phyloP scores from a whole-genome alignment of 345 rosid genomes.

The Alliaria petiolata region DNA sequence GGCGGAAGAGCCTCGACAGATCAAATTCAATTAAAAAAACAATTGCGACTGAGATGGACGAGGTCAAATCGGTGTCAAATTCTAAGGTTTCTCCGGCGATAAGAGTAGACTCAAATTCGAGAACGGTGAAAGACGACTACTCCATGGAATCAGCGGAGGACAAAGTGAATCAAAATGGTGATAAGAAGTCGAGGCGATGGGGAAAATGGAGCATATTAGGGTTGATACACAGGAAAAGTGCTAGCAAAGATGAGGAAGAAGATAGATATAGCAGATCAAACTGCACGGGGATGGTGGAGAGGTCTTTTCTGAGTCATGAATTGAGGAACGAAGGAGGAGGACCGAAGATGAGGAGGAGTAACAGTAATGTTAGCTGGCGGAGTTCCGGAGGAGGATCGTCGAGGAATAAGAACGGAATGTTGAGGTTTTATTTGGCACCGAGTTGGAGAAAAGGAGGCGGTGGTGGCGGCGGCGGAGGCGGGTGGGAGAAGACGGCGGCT shows the following conservation, averaged over 20 bases:
- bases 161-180: conserved; percentile 43
- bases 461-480: conserved; percentile 30
- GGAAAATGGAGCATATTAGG: conserved; percentile 87
- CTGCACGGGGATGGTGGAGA: conserved; percentile 68
- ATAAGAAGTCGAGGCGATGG: conserved; percentile 80
- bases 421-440: conserved; percentile 84
- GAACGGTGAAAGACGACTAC: conserved; percentile 62
- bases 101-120: conserved; percentile 52
- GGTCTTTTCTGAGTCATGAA: conserved; percentile 85
- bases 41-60: conserved; percentile 73
- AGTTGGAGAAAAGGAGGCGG: conserved; percentile 48
- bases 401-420: conserved; percentile 70
- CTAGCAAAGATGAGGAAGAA: conserved; percentile 53
- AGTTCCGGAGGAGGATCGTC: conserved; percentile 53
- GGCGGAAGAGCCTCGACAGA: conserved; percentile 88
- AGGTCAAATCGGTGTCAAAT: conserved; percentile 59
- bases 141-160: conserved; percentile 34
- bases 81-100: conserved; percentile 64
- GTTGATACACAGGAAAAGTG: conserved; percentile 60
- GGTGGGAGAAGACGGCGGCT: conserved; percentile 54
- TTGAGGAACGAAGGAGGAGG: conserved; percentile 50
- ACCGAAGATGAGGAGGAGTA: conserved; percentile 79
- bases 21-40: conserved; percentile 70
- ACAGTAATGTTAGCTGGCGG: conserved; percentile 92
- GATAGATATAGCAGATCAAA: conserved; percentile 58